Conservation (phyloP, 2,329 filamentous ascomycete species). For the Chaetomiaceae sp. region DNA sequence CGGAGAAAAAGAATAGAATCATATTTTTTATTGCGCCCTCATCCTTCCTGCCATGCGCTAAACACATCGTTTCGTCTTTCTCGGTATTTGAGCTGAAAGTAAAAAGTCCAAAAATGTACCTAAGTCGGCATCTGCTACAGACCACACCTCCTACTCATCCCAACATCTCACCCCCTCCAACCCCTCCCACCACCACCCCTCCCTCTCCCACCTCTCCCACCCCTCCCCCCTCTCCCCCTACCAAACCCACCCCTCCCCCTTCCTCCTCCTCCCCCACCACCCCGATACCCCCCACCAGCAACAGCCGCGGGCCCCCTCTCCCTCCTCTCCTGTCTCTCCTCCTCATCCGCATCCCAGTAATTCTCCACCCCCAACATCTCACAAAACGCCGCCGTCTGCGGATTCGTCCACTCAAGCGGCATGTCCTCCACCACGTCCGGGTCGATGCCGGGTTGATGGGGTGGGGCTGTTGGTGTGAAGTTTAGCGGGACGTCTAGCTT, state of each 20-base stretch:
- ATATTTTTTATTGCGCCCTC: too few species aligned
- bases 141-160: neutral
- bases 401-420: conserved; percentile 78
- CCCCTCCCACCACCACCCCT: conserved; percentile 35
- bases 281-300: conserved; percentile 27
- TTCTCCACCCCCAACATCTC: conserved; percentile 72
- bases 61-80: too few species aligned
- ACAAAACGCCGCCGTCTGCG: conserved; percentile 81
- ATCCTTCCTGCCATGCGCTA: too few species aligned
- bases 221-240: conserved; percentile 35
- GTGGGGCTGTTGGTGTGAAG: conserved; percentile 71
- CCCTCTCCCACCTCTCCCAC: conserved; percentile 35
- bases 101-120: too few species aligned
- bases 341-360: conserved; percentile 64
- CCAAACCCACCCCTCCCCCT: conserved; percentile 36
- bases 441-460: conserved; percentile 53
- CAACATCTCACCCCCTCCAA: conserved; percentile 12
- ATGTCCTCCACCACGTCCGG: conserved; percentile 56
- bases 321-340: conserved; percentile 60
- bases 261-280: conserved; percentile 30
- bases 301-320: conserved; percentile 50
- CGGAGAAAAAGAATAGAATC: too few species aligned
- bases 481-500: conserved; percentile 70
- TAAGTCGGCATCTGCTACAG: too few species aligned
- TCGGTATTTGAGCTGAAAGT: too few species aligned